Percentiles rank a stretch among this genome's conserved stretches.
These are phyloP conservation scores for Coprinopsis marcescibilis DNA, from an alignment of 768 basidiomycete species.

Conservation along the genomic window DNA sequence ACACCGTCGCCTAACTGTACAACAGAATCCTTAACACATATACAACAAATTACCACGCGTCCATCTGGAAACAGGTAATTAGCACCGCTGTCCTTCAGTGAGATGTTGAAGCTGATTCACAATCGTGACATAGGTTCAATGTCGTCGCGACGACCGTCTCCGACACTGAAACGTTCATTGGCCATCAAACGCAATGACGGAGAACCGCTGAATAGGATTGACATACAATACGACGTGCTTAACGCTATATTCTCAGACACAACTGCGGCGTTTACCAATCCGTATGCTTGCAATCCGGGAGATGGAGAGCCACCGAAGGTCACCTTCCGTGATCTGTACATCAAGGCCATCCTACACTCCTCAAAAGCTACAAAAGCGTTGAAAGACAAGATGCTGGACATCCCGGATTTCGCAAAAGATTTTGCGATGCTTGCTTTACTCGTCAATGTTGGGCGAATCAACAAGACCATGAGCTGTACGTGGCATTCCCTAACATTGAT, in stretches of 20 bases:
- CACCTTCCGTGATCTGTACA: constrained; percentile 59
- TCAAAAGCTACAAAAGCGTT: constrained; percentile 65
- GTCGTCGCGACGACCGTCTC: constrained; percentile 36
- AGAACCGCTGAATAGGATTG: constrained; percentile 58
- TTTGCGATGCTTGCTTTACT: constrained; percentile 72
- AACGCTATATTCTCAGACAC: constrained; percentile 68
- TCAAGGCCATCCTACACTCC: constrained; percentile 46
- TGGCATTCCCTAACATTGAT: constrained; percentile 12
- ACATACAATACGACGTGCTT: constrained; percentile 79
- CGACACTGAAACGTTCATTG: constrained; percentile 34
- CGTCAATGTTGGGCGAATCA: constrained; percentile 75
- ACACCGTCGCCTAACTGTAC: too few relatives aligned
- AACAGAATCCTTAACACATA: too few relatives aligned
- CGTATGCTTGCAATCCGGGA: constrained; percentile 21
- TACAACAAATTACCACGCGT: too few relatives aligned
- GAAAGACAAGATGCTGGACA: constrained; percentile 66
- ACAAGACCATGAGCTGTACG: constrained; percentile 81
- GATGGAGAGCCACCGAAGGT: constrained; percentile 27
- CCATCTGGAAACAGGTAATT: too few relatives aligned
- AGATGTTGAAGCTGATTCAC: too few relatives aligned
- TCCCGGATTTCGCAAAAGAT: constrained; percentile 52
- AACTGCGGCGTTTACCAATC: constrained; percentile 48
- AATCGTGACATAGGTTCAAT: too few relatives aligned
- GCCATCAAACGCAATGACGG: constrained; percentile 55
- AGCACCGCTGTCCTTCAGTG: too few relatives aligned